Conservation (phyloP, 148 eudicot genomes). For the Silene uniflora region DNA sequence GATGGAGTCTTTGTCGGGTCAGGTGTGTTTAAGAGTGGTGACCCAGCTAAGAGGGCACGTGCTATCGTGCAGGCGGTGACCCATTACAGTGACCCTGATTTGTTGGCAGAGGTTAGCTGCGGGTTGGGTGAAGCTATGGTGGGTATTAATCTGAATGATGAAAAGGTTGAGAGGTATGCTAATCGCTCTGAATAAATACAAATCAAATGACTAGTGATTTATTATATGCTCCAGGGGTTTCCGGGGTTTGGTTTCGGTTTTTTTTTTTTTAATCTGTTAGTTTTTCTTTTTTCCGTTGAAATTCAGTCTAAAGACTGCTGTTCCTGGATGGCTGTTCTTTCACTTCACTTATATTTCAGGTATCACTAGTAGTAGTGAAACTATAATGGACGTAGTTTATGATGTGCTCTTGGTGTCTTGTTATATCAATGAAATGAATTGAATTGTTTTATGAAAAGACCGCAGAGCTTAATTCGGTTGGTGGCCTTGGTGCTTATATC, state of each 20-base stretch:
- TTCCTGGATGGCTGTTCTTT: slow-evolving; percentile 2
- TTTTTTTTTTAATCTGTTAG: background rate
- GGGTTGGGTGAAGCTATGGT: slow-evolving; percentile 93
- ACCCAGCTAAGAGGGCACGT: slow-evolving; percentile 61
- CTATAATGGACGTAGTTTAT: background rate
- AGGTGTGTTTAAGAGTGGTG: slow-evolving; percentile 75
- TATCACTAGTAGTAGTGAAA: background rate
- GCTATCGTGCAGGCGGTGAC: slow-evolving; percentile 91
- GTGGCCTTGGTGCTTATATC: background rate
- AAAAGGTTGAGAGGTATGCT: slow-evolving; percentile 76
- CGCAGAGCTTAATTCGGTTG: background rate
- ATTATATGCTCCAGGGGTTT: background rate
- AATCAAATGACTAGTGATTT: no score
- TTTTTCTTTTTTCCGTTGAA: background rate
- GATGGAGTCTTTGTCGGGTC: slow-evolving; percentile 89
- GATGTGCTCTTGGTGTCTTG: background rate
- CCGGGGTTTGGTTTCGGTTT: background rate
- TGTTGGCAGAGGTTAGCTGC: slow-evolving; percentile 78
- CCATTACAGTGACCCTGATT: slow-evolving; percentile 75
- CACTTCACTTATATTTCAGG: background rate
- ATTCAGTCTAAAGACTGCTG: slow-evolving; percentile 7
- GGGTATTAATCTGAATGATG: slow-evolving; percentile 70
- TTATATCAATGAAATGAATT: background rate
- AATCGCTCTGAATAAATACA: slow-evolving; percentile 47
- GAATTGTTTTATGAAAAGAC: background rate